phyloP scores from a whole-genome alignment of 495 filamentous ascomycete genomes.

The Hypoxylon trugodes region DNA sequence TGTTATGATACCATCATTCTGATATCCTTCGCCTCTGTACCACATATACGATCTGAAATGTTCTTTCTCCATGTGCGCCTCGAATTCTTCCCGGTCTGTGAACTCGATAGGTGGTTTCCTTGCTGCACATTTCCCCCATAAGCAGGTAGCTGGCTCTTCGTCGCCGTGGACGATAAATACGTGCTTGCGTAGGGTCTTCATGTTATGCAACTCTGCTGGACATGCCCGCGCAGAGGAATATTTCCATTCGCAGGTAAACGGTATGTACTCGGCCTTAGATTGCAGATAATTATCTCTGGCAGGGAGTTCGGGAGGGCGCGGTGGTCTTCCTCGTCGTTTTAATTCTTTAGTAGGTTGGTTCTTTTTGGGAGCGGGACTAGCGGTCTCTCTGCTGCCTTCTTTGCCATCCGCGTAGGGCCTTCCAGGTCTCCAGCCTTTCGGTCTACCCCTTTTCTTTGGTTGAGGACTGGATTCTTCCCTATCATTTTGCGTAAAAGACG shows the following conservation, averaged over 20 bases:
- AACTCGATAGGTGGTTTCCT: conserved; percentile 30
- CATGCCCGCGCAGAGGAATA: conserved; percentile 50
- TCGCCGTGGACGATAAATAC: conserved; percentile 63
- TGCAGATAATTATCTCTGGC: conserved; percentile 37
- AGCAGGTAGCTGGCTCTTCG: conserved; percentile 43
- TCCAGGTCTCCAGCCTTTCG: conserved; percentile 39
- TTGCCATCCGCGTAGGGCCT: conserved; percentile 21
- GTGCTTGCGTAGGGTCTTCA: conserved; percentile 74
- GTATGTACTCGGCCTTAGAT: conserved; percentile 32
- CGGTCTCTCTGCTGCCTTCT: conserved; percentile 2
- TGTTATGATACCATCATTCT: conserved; percentile 46
- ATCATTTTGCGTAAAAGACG: neutral
- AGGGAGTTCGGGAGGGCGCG: conserved; percentile 20
- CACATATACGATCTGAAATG: conserved; percentile 70
- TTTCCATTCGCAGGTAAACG: conserved; percentile 55
- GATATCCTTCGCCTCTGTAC: conserved; percentile 70
- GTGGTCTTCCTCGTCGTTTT: conserved; percentile 41
- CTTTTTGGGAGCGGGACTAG: conserved; percentile 8
- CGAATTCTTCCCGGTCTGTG: conserved; percentile 55
- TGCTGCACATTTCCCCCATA: conserved; percentile 47
- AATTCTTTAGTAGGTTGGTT: conserved; percentile 15
- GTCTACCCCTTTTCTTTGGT: conserved; percentile 41
- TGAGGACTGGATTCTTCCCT: conserved; percentile 8
- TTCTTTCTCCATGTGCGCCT: conserved; percentile 64
- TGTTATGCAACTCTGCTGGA: conserved; percentile 75